phyloP scores from a whole-genome alignment of 495 filamentous ascomycete species.

The Penicillium canariense region DNA sequence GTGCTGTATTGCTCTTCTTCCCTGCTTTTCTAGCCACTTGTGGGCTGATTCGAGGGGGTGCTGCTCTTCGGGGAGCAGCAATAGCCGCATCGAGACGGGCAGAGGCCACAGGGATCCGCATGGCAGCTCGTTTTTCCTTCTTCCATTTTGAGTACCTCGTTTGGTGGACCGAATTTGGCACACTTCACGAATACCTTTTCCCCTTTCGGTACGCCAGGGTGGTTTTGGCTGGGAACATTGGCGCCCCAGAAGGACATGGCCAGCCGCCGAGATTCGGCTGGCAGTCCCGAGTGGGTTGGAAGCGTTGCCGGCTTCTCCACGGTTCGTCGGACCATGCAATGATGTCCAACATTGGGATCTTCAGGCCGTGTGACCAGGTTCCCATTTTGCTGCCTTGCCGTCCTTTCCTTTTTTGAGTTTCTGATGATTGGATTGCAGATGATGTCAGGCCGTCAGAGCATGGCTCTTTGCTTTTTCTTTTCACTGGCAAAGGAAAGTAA shows the following conservation, averaged over 20 bases:
- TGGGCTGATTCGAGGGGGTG: constrained; percentile 10
- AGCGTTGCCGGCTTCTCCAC: constrained; percentile 18
- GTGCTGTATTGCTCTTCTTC: constrained; percentile 14
- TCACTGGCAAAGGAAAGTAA: constrained; percentile 5
- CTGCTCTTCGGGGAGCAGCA: constrained; percentile 4
- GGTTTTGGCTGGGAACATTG: too few relatives aligned
- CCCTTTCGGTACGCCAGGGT: constrained; percentile 10
- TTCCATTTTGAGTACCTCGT: constrained; percentile 2
- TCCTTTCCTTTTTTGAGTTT: constrained; percentile 10
- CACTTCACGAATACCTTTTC: constrained; percentile 18
- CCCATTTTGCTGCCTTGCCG: constrained; percentile 14
- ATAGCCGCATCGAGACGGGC: constrained; percentile 26
- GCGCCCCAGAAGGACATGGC: constrained; percentile 15
- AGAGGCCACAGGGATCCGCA: constrained; percentile 16
- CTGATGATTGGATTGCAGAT: constrained; percentile 17
- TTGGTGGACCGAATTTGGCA: constrained; percentile 3
- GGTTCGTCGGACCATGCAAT: constrained; percentile 34
- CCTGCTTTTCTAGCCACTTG: constrained; percentile 12
- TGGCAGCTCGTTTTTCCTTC: constrained; percentile 1
- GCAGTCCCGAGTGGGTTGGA: constrained; percentile 5
- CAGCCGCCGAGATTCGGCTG: constrained; percentile 10
- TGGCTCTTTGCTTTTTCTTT: constrained; percentile 2
- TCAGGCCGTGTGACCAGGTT: constrained; percentile 26
- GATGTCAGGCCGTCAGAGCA: constrained; percentile 25
- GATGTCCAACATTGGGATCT: constrained; percentile 38